Evolutionary conservation across 225 moss, liverwort and hornwort genomes (phyloP).

Genomic region (Marchantia paleacea): DNA sequence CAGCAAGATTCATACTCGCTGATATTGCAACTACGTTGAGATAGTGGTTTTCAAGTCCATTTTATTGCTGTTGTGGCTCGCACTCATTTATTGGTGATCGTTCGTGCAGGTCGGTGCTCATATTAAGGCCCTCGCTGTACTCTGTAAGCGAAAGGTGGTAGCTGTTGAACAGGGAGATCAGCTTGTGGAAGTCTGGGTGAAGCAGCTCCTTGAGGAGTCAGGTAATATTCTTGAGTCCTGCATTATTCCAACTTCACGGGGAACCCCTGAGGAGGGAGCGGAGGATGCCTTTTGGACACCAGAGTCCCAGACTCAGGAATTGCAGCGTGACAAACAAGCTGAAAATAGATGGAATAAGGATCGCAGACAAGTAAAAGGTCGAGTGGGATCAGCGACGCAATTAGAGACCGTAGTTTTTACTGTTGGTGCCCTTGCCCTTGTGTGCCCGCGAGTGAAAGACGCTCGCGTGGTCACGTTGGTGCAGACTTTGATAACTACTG

Average conservation of each 20-base stretch:
- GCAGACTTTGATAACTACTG: slow-evolving; percentile 46
- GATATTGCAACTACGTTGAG: no score
- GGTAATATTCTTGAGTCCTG: slow-evolving; percentile 39
- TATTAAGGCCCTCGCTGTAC: slow-evolving; percentile 50
- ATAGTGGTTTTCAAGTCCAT: no score
- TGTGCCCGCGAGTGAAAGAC: slow-evolving; percentile 47
- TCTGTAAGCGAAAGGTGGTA: slow-evolving; percentile 49
- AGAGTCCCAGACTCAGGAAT: neutral
- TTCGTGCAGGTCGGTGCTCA: slow-evolving; percentile 51
- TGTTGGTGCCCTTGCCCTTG: slow-evolving; percentile 46
- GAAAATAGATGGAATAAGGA: slow-evolving; percentile 14
- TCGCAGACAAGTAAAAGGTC: neutral
- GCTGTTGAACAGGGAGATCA: slow-evolving; percentile 45
- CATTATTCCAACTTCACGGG: slow-evolving; percentile 29
- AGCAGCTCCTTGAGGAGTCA: slow-evolving; percentile 41
- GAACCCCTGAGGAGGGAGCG: neutral
- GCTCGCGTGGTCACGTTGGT: slow-evolving; percentile 46
- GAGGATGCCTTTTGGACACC: slow-evolving; percentile 35
- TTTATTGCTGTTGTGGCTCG: neutral
- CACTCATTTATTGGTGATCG: neutral
- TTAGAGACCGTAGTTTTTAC: slow-evolving; percentile 53
- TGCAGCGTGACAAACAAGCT: slow-evolving; percentile 7
- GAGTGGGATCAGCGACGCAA: slow-evolving; percentile 15
- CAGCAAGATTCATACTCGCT: no score
- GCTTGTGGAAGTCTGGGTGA: slow-evolving; percentile 48